A percentile compares a stretch with the other conserved stretches of the same genome.
Conservation (phyloP, 805 yeast species). For the Torulaspora franciscae region DNA sequence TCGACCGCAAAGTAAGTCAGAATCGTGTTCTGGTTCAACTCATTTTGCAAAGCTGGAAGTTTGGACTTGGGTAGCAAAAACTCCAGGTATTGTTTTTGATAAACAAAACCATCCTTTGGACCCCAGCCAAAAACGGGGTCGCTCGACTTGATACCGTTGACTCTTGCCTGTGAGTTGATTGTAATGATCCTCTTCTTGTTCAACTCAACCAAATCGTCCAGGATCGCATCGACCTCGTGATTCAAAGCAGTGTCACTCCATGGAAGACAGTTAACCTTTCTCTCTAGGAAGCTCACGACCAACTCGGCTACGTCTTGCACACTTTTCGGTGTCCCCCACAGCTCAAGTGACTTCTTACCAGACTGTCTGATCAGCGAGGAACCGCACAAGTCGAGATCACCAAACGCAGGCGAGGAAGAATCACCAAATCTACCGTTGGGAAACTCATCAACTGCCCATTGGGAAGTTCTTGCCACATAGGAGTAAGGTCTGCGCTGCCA, state of each 20-base stretch:
- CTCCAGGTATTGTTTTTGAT: constrained; percentile 91
- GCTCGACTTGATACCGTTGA: constrained; percentile 69
- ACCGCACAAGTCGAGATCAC: constrained; percentile 79
- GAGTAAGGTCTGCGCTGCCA: constrained; percentile 94
- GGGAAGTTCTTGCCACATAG: constrained; percentile 81
- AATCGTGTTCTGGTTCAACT: constrained; percentile 41
- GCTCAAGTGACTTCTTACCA: constrained; percentile 67
- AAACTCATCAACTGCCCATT: constrained; percentile 84
- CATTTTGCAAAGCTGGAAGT: constrained; percentile 21
- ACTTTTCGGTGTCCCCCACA: constrained; percentile 81
- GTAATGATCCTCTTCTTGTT: constrained; percentile 70
- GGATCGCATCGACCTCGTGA: constrained; percentile 63
- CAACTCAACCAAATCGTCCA: constrained; percentile 53
- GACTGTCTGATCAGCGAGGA: constrained; percentile 78
- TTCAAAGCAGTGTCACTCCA: constrained; percentile 94
- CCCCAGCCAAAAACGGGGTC: constrained; percentile 90
- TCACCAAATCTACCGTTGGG: constrained; percentile 99
- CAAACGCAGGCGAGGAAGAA: constrained; percentile 94
- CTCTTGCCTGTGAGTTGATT: constrained; percentile 90
- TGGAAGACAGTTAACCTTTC: constrained; percentile 71
- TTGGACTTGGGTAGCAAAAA: constrained; percentile 61
- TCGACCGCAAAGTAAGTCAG: constrained; percentile 78
- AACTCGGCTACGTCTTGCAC: constrained; percentile 57
- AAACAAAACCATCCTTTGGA: constrained; percentile 85
- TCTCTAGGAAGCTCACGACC: constrained; percentile 64